Percentiles rank a stretch among this genome's conserved stretches.
Evolutionary conservation across 164 flowering plant genomes (phyloP).

Genomic region (Macadamia tetraphylla): DNA sequence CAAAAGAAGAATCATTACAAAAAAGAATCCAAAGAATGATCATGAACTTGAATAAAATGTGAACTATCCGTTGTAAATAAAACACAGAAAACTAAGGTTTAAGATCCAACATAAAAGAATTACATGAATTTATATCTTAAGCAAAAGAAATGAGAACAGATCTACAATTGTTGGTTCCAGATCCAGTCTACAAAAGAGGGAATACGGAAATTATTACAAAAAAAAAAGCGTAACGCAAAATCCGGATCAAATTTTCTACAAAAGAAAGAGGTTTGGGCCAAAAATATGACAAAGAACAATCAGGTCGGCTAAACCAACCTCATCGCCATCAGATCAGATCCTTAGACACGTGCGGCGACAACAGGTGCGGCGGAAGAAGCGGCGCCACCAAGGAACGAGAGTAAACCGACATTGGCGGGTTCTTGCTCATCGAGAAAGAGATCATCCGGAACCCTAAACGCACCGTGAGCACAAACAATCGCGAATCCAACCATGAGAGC

Average conservation of each 20-base stretch:
- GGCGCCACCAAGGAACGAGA: constrained; percentile 70
- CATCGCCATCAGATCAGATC: not conserved
- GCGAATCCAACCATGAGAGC: constrained; percentile 55
- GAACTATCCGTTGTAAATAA: no score
- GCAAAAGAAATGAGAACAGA: not conserved
- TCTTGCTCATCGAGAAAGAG: constrained; percentile 76
- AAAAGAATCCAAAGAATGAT: no score
- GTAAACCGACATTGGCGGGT: constrained; percentile 44
- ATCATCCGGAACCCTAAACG: constrained; percentile 75
- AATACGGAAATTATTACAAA: not conserved
- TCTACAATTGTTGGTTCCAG: not conserved
- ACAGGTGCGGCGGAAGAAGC: constrained; percentile 42
- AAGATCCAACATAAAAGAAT: no score
- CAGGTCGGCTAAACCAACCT: not conserved
- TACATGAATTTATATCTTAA: not conserved
- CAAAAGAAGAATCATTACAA: no score
- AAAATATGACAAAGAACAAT: not conserved
- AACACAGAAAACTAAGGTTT: no score
- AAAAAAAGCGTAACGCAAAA: not conserved
- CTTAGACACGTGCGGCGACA: constrained; percentile 40
- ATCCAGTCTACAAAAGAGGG: not conserved
- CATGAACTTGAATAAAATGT: no score
- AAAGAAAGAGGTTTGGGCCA: no score
- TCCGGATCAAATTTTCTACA: not conserved
- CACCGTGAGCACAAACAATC: constrained; percentile 59